Conservation (phyloP, 805 yeast species). For the Saccharomycopsis fodiens region DNA sequence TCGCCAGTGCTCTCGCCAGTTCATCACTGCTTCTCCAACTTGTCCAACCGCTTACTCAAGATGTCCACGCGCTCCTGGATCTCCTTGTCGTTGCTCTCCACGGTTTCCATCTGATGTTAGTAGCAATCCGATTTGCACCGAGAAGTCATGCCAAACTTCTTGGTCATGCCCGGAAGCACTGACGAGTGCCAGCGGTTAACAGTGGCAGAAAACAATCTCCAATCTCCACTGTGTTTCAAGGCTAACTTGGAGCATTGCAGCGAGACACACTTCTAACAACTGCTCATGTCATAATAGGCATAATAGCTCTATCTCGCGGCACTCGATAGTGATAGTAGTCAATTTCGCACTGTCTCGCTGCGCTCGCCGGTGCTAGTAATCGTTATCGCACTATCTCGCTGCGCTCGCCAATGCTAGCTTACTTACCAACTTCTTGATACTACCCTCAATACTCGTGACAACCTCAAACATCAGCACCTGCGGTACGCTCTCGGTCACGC, state of each 20-base stretch:
- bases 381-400: too few species aligned
- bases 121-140: neutral
- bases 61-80: slow-evolving; percentile 8
- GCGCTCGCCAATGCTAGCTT: too few species aligned
- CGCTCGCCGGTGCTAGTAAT: too few species aligned
- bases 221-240: too few species aligned
- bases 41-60: slow-evolving; percentile 14
- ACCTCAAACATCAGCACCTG: slow-evolving; percentile 16
- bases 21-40: slow-evolving; percentile 1
- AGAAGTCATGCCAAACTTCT: too few species aligned
- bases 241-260: neutral
- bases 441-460: slow-evolving; percentile 12
- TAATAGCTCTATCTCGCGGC: too few species aligned
- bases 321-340: too few species aligned
- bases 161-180: too few species aligned
- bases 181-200: too few species aligned
- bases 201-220: too few species aligned
- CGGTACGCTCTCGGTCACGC: neutral
- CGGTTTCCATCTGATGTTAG: slow-evolving; percentile 9
- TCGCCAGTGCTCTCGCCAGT: too few species aligned
- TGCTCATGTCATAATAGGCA: neutral
- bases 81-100: slow-evolving; percentile 14
- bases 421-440: slow-evolving; percentile 16
- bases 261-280: neutral
- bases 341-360: too few species aligned